These are phyloP conservation scores for Podila clonocystis DNA, from an alignment of 192 early-diverging fungal genomes.

Conservation along the genomic window DNA sequence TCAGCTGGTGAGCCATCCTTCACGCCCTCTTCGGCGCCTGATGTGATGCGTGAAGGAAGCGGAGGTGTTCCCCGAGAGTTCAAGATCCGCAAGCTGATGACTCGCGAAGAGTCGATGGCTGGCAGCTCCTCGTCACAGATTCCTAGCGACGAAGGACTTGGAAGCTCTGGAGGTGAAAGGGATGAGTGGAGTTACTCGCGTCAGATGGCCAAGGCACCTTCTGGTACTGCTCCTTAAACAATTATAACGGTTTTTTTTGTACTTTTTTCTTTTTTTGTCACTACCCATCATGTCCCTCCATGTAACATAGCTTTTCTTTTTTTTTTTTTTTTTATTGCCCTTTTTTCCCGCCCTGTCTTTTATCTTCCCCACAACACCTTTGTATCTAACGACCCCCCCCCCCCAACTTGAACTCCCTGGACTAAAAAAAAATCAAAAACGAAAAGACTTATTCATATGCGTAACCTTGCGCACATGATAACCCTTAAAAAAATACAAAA, in stretches of 20 bases:
- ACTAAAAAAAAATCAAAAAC: conserved; percentile 3
- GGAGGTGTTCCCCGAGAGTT: conserved; percentile 22
- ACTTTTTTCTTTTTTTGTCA: not conserved
- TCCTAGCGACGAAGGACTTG: not conserved
- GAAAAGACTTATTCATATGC: not conserved
- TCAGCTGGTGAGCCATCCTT: conserved; percentile 2
- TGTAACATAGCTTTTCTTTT: not conserved
- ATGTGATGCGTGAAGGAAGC: not conserved
- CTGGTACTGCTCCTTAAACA: conserved; percentile 17
- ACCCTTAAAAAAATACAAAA: not conserved
- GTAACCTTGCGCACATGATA: too few species aligned
- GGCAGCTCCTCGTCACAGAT: conserved; percentile 14
- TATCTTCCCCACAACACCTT: not conserved
- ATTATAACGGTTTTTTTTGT: not conserved
- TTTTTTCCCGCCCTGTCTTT: not conserved
- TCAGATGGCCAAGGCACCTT: conserved; percentile 39
- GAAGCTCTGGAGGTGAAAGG: not conserved
- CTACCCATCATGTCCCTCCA: too few species aligned
- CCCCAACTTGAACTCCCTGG: not conserved
- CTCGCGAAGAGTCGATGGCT: conserved; percentile 20
- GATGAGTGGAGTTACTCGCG: conserved; percentile 50
- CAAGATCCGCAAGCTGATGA: conserved; percentile 48
- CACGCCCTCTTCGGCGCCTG: not conserved
- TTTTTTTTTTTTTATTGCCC: conserved; percentile 1
- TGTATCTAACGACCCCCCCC: not conserved